Conservation (phyloP, 129 eudicot species). For the Rutidosis leptorrhynchoides region DNA sequence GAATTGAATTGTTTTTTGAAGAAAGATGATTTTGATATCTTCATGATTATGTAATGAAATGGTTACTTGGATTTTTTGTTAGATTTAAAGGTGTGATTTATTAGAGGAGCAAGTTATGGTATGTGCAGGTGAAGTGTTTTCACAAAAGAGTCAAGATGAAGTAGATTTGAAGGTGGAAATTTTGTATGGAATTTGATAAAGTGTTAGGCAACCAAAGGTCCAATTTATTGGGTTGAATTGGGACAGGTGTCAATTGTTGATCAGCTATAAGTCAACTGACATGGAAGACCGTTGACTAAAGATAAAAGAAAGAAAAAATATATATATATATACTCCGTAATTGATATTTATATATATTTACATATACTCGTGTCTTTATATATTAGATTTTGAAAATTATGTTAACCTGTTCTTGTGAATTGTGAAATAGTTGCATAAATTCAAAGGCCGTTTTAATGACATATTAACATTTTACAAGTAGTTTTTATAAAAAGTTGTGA, state of each 20-base stretch:
- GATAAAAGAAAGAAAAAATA: conserved; percentile 11
- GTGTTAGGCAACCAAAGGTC: conserved; percentile 37
- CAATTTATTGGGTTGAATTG: conserved; percentile 7
- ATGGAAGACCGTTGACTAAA: conserved; percentile 28
- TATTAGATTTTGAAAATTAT: neutral
- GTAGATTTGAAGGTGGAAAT: conserved; percentile 32
- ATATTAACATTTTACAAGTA: neutral
- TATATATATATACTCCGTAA: too few relatives aligned
- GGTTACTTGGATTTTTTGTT: conserved; percentile 3
- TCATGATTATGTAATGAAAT: conserved; percentile 30
- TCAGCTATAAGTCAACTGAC: conserved; percentile 29
- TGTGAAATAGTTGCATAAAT: too few relatives aligned
- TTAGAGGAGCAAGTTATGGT: conserved; percentile 22
- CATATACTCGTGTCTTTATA: conserved; percentile 2
- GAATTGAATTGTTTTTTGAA: conserved; percentile 30
- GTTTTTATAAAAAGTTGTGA: neutral
- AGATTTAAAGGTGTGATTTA: conserved; percentile 6
- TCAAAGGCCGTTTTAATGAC: neutral
- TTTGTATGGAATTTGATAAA: conserved; percentile 30
- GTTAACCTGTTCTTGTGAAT: too few relatives aligned
- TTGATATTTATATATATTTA: neutral
- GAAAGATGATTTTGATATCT: neutral
- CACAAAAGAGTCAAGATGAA: conserved; percentile 22
- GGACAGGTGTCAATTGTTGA: conserved; percentile 34
- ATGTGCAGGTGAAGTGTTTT: conserved; percentile 21